Base-by-base conservation (phyloP, 202 grass and related monocot species). In the Dendrocalamus latiflorus region DNA sequence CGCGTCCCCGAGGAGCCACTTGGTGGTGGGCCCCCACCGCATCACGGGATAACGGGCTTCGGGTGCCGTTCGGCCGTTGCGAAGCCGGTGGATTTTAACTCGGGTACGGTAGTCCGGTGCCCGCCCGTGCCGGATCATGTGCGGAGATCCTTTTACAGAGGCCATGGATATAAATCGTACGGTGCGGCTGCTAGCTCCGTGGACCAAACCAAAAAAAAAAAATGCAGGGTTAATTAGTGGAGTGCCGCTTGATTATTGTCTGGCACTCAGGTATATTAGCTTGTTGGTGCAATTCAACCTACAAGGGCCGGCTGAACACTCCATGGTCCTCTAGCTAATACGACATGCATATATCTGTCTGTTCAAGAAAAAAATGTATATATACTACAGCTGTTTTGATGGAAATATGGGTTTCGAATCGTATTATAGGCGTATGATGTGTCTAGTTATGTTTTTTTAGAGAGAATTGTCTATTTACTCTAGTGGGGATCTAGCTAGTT, bases 21-120 rank as follows among this genome's bases (percentile, higher is more conserved):
- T 41, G 71, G 79, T 30, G 12, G 72, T 77, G 83, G 83, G 71
- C 11, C 87, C 71, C 13, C 38, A 21, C 55, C 65, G 56, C 68
- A 13, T 84, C 82, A 84, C 82, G 71, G 6, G 45, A 48, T 48
- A 45, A 45, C 43, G 11, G 12, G 43, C 43, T 45, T 4, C 10
- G 43, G 12, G 43, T 14, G 42, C 42, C 42, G 49, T 16, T 47
- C 44, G 44, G 44, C 44, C 44, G 11, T 14, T 14, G 44, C 15
- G 44, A 14, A 15, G 39, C 5, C 34, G 34, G 34, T 36, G 5
- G 5, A 36, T 36, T 36, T 36, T 36, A 36, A 36, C 34, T 36
- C 34, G 34, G 34, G 34, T 36, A 36, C 34, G 34, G 34, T 36
- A 42, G 39, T 42, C 8, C 26, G 76, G 60, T 17, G 76, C 45